These are phyloP conservation scores for Chaetomium olivaceum DNA, from an alignment of 2,329 filamentous ascomycete species.

Conservation along the genomic window DNA sequence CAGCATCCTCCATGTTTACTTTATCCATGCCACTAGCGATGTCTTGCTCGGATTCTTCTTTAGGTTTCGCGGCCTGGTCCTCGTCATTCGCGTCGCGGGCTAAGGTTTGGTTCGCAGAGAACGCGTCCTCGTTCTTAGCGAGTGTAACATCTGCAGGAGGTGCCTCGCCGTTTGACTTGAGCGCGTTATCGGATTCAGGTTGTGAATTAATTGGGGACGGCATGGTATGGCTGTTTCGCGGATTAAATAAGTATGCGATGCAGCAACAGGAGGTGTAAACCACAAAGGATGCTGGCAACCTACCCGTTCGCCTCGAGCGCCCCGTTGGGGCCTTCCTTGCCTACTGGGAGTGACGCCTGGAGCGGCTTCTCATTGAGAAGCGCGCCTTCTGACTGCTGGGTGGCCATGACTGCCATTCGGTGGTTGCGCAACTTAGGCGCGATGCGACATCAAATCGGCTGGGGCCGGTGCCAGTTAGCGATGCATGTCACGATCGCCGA, in stretches of 20 bases:
- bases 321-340: conserved; percentile 38
- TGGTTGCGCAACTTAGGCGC: conserved; percentile 31
- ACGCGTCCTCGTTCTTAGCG: conserved; percentile 23
- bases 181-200: conserved; percentile 11
- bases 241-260: conserved; percentile 15
- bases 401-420: conserved; percentile 57
- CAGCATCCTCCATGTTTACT: conserved; percentile 46
- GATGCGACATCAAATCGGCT: conserved; percentile 33
- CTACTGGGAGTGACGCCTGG: conserved; percentile 51
- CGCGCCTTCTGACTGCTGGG: conserved; percentile 46
- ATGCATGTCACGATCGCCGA: conserved; percentile 20
- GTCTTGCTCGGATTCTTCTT: conserved; percentile 9
- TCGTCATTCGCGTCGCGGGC: conserved; percentile 2
- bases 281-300: conserved; percentile 41
- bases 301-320: conserved; percentile 55
- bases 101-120: conserved; percentile 20
- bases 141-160: neutral
- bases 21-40: conserved; percentile 45
- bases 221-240: conserved; percentile 29
- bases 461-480: conserved; percentile 20
- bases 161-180: conserved; percentile 14
- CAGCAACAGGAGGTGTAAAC: neutral
- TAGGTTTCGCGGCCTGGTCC: neutral
- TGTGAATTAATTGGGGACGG: conserved; percentile 21
- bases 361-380: conserved; percentile 51